These are phyloP conservation scores for Coemansia sp. DNA, from an alignment of 192 early-diverging fungal species.

Conservation along the genomic window DNA sequence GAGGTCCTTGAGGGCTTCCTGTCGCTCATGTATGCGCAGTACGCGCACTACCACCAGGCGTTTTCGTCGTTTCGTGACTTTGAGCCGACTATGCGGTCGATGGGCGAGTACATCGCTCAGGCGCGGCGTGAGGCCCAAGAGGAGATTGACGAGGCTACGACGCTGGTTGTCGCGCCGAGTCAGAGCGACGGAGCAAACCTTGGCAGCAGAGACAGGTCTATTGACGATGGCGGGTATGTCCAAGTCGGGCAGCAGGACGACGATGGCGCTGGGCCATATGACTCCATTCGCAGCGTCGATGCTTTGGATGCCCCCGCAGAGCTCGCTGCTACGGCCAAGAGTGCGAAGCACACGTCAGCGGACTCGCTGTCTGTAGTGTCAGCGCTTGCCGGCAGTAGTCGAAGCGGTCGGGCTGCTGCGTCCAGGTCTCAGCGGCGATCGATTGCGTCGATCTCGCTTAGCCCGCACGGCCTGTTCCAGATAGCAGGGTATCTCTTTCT, in stretches of 20 bases:
- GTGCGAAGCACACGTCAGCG: not conserved
- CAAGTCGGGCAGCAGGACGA: constrained; percentile 51
- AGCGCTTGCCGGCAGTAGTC: not conserved
- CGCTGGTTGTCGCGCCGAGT: constrained; percentile 23
- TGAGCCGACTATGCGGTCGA: constrained; percentile 79
- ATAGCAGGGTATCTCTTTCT: constrained; percentile 83
- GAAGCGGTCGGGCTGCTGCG: not conserved
- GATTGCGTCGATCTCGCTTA: constrained; percentile 51
- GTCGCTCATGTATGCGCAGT: constrained; percentile 82
- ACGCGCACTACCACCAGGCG: constrained; percentile 80
- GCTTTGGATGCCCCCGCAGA: constrained; percentile 26
- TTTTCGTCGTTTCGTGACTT: constrained; percentile 78
- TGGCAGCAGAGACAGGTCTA: constrained; percentile 6
- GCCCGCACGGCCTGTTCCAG: constrained; percentile 48
- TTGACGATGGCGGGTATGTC: constrained; percentile 32
- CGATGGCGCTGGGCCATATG: constrained; percentile 10
- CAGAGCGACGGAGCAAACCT: not conserved
- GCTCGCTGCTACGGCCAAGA: constrained; percentile 13
- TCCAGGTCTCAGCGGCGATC: constrained; percentile 23
- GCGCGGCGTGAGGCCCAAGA: constrained; percentile 19
- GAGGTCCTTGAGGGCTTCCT: constrained; percentile 62
- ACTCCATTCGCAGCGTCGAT: constrained; percentile 15
- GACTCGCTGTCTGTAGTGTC: not conserved
- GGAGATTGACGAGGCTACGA: constrained; percentile 18
- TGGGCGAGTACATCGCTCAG: constrained; percentile 50